A percentile compares a stretch with the other conserved stretches of the same genome.
These are phyloP conservation scores for Linanthus parryae DNA, from an alignment of 148 eudicot genomes.

Conservation along the genomic window DNA sequence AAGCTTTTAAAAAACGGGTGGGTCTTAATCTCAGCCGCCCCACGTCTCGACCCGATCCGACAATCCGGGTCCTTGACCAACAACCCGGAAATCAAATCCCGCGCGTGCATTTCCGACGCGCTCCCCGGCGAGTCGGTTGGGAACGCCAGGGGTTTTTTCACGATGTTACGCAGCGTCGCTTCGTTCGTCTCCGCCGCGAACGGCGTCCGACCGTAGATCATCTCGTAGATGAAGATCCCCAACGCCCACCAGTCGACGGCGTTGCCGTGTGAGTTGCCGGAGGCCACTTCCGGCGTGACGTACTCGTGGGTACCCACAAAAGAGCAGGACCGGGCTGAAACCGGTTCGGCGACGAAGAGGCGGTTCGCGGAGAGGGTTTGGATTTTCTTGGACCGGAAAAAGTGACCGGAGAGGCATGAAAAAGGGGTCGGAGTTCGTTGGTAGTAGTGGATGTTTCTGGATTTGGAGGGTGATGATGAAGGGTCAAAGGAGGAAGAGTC, in stretches of 20 bases:
- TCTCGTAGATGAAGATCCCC: slow-evolving; percentile 75
- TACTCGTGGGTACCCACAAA: slow-evolving; percentile 96
- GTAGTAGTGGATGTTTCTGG: neutral
- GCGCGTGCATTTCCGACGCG: slow-evolving; percentile 43
- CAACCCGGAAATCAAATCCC: slow-evolving; percentile 52
- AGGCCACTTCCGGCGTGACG: slow-evolving; percentile 84
- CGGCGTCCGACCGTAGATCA: slow-evolving; percentile 82
- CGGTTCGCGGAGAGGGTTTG: slow-evolving; percentile 39
- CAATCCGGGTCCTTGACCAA: slow-evolving; percentile 46
- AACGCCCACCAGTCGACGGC: slow-evolving; percentile 96
- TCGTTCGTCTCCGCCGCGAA: slow-evolving; percentile 49
- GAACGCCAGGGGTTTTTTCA: slow-evolving; percentile 48
- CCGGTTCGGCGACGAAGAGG: slow-evolving; percentile 79
- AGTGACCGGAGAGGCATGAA: slow-evolving; percentile 45
- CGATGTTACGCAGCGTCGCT: slow-evolving; percentile 55
- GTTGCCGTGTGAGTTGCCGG: slow-evolving; percentile 74
- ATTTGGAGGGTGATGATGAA: too few relatives aligned
- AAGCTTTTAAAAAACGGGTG: slow-evolving; percentile 71
- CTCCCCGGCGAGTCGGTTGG: slow-evolving; percentile 38
- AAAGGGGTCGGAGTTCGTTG: slow-evolving; percentile 21
- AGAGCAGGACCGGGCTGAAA: slow-evolving; percentile 66
- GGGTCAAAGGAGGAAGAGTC: slow-evolving; percentile 19
- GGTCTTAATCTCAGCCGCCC: slow-evolving; percentile 78
- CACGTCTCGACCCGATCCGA: slow-evolving; percentile 68
- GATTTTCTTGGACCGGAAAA: slow-evolving; percentile 77